Evolutionary conservation across 2,329 filamentous ascomycete species (phyloP).

Genomic region (Furcasterigmium sp.): DNA sequence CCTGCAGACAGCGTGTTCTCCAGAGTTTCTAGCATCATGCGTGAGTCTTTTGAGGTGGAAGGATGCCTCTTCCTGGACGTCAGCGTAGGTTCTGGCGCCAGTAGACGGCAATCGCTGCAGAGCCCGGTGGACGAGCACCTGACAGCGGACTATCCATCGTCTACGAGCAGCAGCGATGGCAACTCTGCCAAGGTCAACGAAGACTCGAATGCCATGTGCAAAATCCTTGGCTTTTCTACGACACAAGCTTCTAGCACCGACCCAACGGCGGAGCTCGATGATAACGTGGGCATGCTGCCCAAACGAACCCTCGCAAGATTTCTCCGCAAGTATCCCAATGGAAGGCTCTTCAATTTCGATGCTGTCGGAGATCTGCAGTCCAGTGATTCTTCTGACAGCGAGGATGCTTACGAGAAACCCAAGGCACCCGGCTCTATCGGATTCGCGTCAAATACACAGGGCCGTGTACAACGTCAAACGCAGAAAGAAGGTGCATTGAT

Average conservation of each 20-base stretch:
- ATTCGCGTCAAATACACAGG: neutral
- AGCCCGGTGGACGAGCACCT: neutral
- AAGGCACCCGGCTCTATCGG: constrained; percentile 3
- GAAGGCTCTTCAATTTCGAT: constrained; percentile 25
- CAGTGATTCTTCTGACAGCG: constrained; percentile 8
- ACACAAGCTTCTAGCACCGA: neutral
- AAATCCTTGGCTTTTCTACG: constrained; percentile 17
- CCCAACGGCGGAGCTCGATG: constrained; percentile 6
- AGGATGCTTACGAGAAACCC: neutral
- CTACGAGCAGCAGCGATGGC: neutral
- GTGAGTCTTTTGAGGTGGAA: constrained; percentile 35
- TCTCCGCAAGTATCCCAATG: constrained; percentile 24
- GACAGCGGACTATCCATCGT: neutral
- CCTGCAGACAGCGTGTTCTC: constrained; percentile 23
- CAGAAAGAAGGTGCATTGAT: neutral
- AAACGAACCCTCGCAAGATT: constrained; percentile 21
- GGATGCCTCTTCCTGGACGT: constrained; percentile 30
- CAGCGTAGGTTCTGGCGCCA: neutral
- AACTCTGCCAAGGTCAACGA: neutral
- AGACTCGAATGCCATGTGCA: constrained; percentile 1
- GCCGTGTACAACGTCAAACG: neutral
- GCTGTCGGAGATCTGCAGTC: constrained; percentile 16
- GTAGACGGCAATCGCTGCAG: neutral
- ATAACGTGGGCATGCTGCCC: constrained; percentile 16
- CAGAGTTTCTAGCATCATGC: constrained; percentile 35